phyloP scores from a whole-genome alignment of 768 basidiomycete genomes.

The Trametes cinnabarina region DNA sequence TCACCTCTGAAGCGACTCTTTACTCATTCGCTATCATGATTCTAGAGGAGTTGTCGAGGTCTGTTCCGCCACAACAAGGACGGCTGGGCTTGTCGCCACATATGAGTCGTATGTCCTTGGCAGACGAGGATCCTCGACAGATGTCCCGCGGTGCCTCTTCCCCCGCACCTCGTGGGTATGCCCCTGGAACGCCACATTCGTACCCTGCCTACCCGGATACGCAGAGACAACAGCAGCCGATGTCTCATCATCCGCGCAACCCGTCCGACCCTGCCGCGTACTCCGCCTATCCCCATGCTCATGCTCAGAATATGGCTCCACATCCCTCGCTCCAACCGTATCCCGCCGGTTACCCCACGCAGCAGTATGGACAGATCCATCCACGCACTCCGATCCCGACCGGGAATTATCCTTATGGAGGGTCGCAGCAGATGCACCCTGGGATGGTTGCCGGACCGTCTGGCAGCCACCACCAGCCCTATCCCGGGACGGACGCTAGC shows the following conservation, averaged over 20 bases:
- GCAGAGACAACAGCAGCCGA: constrained; percentile 7
- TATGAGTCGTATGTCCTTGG: constrained; percentile 23
- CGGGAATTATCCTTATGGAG: constrained; percentile 29
- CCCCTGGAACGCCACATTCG: constrained; percentile 16
- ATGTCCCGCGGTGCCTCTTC: constrained; percentile 14
- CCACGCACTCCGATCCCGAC: constrained; percentile 20
- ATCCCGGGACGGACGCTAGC: constrained; percentile 14
- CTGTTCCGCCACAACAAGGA: constrained; percentile 25
- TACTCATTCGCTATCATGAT: background rate
- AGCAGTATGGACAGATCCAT: constrained; percentile 7
- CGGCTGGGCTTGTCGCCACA: constrained; percentile 24
- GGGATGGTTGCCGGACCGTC: constrained; percentile 27
- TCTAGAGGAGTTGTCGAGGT: constrained; percentile 26
- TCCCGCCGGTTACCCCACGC: constrained; percentile 12
- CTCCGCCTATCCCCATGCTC: constrained; percentile 3
- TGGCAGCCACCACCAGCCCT: constrained; percentile 10
- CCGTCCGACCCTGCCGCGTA: constrained; percentile 18
- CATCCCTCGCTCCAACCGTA: constrained; percentile 12
- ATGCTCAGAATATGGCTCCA: constrained; percentile 10
- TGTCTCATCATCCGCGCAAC: constrained; percentile 17
- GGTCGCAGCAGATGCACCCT: constrained; percentile 45
- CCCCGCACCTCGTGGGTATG: constrained; percentile 11
- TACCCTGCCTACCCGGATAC: constrained; percentile 11
- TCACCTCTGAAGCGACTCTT: background rate
- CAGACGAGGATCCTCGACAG: constrained; percentile 22